Evolutionary conservation across 345 rosid species (phyloP).

Genomic region (Populus davidiana): DNA sequence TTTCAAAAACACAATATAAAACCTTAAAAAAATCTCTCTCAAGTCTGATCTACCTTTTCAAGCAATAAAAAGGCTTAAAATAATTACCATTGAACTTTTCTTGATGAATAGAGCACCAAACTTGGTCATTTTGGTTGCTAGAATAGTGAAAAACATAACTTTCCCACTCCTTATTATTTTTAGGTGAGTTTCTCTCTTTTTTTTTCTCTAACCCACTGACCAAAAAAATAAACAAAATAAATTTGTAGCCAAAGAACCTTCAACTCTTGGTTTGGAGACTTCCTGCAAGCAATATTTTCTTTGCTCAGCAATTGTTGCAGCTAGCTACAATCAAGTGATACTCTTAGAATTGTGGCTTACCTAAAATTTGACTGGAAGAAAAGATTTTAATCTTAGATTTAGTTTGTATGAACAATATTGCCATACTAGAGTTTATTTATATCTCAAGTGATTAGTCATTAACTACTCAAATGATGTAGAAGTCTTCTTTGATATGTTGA

Average conservation of each 20-base stretch:
- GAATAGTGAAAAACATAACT: too few species aligned
- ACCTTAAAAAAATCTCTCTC: rapidly evolving
- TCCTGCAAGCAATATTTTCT: constrained; percentile 94
- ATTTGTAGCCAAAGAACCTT: constrained; percentile 58
- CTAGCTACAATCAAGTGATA: constrained; percentile 91
- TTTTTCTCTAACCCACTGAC: too few species aligned
- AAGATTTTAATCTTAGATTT: constrained; percentile 5
- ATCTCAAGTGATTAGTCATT: not conserved
- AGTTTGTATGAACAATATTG: not conserved
- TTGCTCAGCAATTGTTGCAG: constrained; percentile 43
- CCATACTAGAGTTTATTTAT: not conserved
- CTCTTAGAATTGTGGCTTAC: constrained; percentile 11
- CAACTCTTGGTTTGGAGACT: constrained; percentile 80
- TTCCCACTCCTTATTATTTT: too few species aligned
- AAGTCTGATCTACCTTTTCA: too few species aligned
- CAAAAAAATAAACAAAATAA: too few species aligned
- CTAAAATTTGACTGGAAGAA: not conserved
- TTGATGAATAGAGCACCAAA: too few species aligned
- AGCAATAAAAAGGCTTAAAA: too few species aligned
- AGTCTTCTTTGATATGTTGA: too few species aligned
- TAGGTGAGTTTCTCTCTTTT: too few species aligned
- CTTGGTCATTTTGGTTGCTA: too few species aligned
- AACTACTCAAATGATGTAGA: too few species aligned
- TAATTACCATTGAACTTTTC: rapidly evolving
- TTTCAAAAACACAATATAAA: too few species aligned